A percentile compares a stretch with the other conserved stretches of the same genome.
These are phyloP conservation scores for Naganishia liquefaciens DNA, from an alignment of 1,284 basidiomycete species.

Conservation along the genomic window DNA sequence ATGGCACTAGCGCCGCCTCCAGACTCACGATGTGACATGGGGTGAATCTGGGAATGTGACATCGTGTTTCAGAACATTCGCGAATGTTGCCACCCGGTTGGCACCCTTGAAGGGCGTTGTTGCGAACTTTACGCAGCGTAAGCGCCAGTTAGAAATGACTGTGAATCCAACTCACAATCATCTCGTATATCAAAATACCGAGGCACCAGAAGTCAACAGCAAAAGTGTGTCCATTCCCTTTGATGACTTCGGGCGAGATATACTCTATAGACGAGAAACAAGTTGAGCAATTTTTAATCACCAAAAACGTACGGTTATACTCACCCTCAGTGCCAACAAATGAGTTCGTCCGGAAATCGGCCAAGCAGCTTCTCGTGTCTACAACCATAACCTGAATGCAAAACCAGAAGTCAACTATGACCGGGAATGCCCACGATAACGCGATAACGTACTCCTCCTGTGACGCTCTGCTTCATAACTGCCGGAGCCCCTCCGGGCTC, in stretches of 20 bases:
- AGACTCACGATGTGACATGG: conserved; percentile 75
- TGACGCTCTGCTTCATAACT: conserved; percentile 68
- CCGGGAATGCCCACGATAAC: neutral
- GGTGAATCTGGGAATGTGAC: conserved; percentile 85
- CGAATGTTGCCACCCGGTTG: conserved; percentile 92
- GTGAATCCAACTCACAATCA: conserved; percentile 78
- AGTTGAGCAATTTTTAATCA: conserved; percentile 27
- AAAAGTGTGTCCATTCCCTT: conserved; percentile 93
- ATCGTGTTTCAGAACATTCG: conserved; percentile 85
- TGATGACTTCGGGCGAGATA: conserved; percentile 98
- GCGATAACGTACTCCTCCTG: conserved; percentile 68
- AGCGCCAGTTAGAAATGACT: neutral
- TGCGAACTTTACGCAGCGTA: conserved; percentile 78
- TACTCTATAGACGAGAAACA: conserved; percentile 68
- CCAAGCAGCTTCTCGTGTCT: conserved; percentile 96
- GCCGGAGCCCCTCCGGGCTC: conserved; percentile 85
- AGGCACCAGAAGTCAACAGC: conserved; percentile 99
- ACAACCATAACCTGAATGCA: conserved; percentile 57
- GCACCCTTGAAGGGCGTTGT: conserved; percentile 98
- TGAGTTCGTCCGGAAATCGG: conserved; percentile 96
- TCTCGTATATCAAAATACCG: conserved; percentile 98
- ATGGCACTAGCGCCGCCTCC: conserved; percentile 80
- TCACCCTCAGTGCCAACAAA: conserved; percentile 96
- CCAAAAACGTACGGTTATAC: conserved; percentile 36
- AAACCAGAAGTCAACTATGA: neutral